phyloP scores from a whole-genome alignment of 2,329 filamentous ascomycete species.

The Eurotiales sp. region DNA sequence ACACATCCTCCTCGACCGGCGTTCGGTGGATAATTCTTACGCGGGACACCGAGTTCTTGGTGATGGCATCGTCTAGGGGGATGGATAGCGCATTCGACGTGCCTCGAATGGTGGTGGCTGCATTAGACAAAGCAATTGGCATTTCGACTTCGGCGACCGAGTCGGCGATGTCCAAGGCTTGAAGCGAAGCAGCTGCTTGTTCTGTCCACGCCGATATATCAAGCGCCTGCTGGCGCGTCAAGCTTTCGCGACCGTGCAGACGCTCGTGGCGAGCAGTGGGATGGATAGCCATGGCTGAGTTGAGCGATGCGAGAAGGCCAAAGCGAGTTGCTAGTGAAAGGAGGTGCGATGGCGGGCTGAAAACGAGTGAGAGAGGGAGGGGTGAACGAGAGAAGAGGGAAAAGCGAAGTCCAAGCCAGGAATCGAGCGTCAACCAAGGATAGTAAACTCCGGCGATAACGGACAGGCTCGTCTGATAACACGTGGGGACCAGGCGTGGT shows the following conservation, averaged over 20 bases:
- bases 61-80: conserved; percentile 61
- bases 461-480: conserved; percentile 3
- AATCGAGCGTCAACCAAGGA: too few species aligned
- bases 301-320: not conserved
- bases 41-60: conserved; percentile 26
- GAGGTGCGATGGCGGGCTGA: not conserved
- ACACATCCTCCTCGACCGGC: conserved; percentile 18
- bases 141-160: conserved; percentile 26
- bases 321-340: not conserved
- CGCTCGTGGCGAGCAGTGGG: conserved; percentile 30
- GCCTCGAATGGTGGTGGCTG: conserved; percentile 39
- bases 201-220: conserved; percentile 67
- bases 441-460: too few species aligned
- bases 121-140: conserved; percentile 46
- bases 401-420: not conserved
- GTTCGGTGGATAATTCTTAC: conserved; percentile 22
- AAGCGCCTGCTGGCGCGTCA: conserved; percentile 41
- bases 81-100: conserved; percentile 66
- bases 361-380: not conserved
- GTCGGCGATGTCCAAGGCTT: conserved; percentile 29
- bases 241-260: conserved; percentile 21
- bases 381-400: not conserved
- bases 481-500: conserved; percentile 8
- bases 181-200: conserved; percentile 38
- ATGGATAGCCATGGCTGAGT: conserved; percentile 40